Conservation (phyloP, 2,329 filamentous ascomycete genomes). For the Alternaria consortialis region DNA sequence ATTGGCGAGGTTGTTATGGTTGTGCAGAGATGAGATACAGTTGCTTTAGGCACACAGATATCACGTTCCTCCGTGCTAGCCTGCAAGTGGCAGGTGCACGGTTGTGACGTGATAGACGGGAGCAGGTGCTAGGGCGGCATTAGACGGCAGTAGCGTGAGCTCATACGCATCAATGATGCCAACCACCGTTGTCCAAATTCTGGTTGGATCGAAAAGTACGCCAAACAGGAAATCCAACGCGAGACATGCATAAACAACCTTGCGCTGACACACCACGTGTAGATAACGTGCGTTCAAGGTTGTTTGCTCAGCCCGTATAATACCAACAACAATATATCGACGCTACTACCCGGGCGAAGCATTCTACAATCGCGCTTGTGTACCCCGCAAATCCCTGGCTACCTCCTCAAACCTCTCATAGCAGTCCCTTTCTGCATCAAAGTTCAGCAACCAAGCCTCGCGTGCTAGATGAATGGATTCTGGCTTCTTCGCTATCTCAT, state of each 20-base stretch:
- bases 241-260: conserved; percentile 3
- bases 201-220: neutral
- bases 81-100: conserved; percentile 14
- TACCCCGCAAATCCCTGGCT: conserved; percentile 20
- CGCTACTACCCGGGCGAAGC: neutral
- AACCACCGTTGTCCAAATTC: neutral
- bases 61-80: conserved; percentile 2
- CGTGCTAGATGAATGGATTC: conserved; percentile 41
- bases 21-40: conserved; percentile 2
- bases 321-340: neutral
- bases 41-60: conserved; percentile 5
- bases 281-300: conserved; percentile 9
- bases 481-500: conserved; percentile 35
- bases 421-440: conserved; percentile 43
- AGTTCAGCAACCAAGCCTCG: conserved; percentile 43
- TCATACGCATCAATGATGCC: conserved; percentile 1
- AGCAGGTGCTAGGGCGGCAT: conserved; percentile 4
- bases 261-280: neutral
- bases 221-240: neutral
- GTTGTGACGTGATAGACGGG: conserved; percentile 11
- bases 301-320: conserved; percentile 1
- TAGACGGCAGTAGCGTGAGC: conserved; percentile 8
- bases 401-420: conserved; percentile 42
- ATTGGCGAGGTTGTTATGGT: conserved; percentile 3
- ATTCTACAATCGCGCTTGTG: conserved; percentile 20